Evolutionary conservation across 768 basidiomycete species (phyloP), one percentile per base, ranked within the genome.

Genomic region (Phlegmacium glaucopus): DNA sequence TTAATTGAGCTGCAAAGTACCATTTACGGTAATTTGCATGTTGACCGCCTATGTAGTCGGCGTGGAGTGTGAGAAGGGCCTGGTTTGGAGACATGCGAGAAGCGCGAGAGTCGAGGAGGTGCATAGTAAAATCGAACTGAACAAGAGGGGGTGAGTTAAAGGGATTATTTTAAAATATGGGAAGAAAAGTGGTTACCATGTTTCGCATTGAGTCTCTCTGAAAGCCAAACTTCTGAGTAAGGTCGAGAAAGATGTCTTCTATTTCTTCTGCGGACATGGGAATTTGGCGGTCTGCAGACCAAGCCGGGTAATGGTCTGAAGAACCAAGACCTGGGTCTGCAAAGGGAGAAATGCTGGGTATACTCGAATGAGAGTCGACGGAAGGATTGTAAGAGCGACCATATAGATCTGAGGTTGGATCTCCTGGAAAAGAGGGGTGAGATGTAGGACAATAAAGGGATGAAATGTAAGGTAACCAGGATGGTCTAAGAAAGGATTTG

Each of bases 1-100:
- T 95, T 65, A 99, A 88, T 65, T 99, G 96, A 10, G 95, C 94
- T 30, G 96, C 96, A 66, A 98, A 99, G 65, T 99, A 99, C 96
- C 96, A 98, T 69, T 98, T 97, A 65, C 96, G 89, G 68, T 98
- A 98, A 74, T 98, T 98, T 57, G 96, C 96, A 62, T 98, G 90
- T 61, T 93, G 90, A 39, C 96, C 96, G 47, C 96, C 96, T 51
- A 99, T 97, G 69, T 98, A 99, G 68, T 99, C 95, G 44, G 95
- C 95, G 64, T 99, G 96, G 17, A 99, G 78, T 30, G 96, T 98
- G 52, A 96, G 78, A 39, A 99, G 80, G 2, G 96, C 96, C 61
- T 97, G 94, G 63, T 89, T 89, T 9, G 96, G 94, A 7, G 90
- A 82, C 95, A 98, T 98, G 52, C 96, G 87, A 16, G 94, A 97